Conservation (phyloP, 257 asterid species). For the Fraxinus quadrangulata region DNA sequence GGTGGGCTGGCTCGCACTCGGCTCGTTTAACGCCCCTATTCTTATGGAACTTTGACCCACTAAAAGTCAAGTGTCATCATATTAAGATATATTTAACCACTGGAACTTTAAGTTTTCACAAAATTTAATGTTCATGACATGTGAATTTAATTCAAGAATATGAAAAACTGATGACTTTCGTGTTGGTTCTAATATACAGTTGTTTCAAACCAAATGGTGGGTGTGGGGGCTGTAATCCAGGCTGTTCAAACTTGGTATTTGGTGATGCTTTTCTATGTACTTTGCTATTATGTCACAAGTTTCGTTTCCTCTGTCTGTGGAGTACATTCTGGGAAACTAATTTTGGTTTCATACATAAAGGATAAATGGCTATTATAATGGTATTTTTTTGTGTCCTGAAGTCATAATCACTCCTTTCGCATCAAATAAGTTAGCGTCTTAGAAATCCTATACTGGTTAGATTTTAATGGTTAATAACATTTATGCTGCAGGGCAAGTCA, state of each 20-base stretch:
- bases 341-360: background rate
- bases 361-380: background rate
- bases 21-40: too few species aligned
- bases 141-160: background rate
- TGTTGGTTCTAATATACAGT: background rate
- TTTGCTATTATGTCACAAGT: background rate
- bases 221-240: background rate
- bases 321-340: background rate
- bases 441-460: background rate
- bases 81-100: background rate
- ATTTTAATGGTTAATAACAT: conserved; percentile 5
- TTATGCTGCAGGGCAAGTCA: conserved; percentile 67
- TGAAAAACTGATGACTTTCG: background rate
- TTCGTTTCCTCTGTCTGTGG: background rate
- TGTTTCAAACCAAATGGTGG: background rate
- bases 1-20: too few species aligned
- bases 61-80: background rate
- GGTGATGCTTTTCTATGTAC: background rate
- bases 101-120: background rate
- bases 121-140: too few species aligned
- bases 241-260: background rate
- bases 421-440: background rate
- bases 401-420: background rate
- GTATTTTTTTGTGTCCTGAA: background rate
- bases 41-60: background rate